Base-by-base conservation (phyloP, 2,329 filamentous ascomycete species). In the Nothomitra cinnamomea region DNA sequence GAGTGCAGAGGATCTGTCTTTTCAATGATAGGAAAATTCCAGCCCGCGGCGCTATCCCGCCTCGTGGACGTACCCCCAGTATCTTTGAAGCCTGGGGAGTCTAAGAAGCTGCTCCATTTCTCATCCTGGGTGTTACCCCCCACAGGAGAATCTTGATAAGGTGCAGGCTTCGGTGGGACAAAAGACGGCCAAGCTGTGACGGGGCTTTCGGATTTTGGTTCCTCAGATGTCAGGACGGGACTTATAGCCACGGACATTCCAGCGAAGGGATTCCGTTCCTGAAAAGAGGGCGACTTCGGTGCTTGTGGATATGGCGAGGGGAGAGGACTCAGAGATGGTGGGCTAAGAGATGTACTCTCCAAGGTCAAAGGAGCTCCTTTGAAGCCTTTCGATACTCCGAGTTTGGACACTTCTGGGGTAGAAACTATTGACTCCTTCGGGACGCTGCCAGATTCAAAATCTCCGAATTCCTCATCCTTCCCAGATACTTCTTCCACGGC, bases 371-470 rank as follows among this genome's bases (percentile, higher is more conserved):
- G 7, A 3, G 40, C 5, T 21, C 40, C 35, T 25, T 43, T 52
- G n/a, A 41, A 52, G 17, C 25, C 12, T 52, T 36, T 41, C 2
- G 28, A 43, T 2, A 4, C 7, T 41, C 32, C 25, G 28, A 21
- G 35, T 25, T 10, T 6, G 40, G 50, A 40, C 6, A 21, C 12
- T 13, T 17, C 21, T 25, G 19, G 13, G 15, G 24, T 1, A 19
- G 61, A 61, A 52, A 67, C 62, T 35, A 72, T 61, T 50, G 69
- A 6, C 12, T 19, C 10, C 25, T 32, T 24, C 25, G 24, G n/a
- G 2, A 28, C 3, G 61, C 41, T 67, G 48, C 58, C 78, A 45
- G 74, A 72, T 63, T 83, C 80, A 60, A 85, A 85, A 54, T 83
- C 80, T 0, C 81, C 79, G 66, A 81, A 84, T 19, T 49, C 45